Evolutionary conservation across 1,284 basidiomycete species (phyloP).

Genomic region (Puccinia brachypodii): DNA sequence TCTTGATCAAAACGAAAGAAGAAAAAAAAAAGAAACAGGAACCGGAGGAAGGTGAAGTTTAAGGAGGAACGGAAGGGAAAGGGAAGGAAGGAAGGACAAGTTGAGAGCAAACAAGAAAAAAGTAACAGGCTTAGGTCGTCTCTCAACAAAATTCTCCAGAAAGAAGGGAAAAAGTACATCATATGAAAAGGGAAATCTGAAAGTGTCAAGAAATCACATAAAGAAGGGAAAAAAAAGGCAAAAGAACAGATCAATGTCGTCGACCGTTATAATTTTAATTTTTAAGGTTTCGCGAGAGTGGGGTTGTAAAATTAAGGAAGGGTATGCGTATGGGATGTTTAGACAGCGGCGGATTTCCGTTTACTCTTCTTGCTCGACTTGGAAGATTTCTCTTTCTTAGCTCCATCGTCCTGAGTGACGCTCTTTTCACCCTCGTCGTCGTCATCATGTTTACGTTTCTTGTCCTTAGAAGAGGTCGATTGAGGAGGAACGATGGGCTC

Average conservation of each 20-base stretch:
- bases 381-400: conserved; percentile 3
- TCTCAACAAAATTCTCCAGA: background rate
- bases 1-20: conserved; percentile 6
- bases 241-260: too few relatives aligned
- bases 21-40: background rate
- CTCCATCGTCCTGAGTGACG: background rate
- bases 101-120: background rate
- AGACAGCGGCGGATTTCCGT: conserved; percentile 4
- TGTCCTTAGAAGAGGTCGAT: background rate
- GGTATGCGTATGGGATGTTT: background rate
- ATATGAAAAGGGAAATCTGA: background rate
- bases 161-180: conserved; percentile 4
- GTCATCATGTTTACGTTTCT: conserved; percentile 22
- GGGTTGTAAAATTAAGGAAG: background rate
- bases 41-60: background rate
- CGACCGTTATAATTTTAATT: too few relatives aligned
- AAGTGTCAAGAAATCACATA: background rate
- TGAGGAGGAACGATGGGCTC: background rate
- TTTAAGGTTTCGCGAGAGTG: background rate
- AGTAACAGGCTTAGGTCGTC: background rate
- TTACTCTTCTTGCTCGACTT: conserved; percentile 14
- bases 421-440: conserved; percentile 8
- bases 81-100: background rate
- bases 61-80: background rate
- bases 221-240: background rate